Evolutionary conservation across 768 basidiomycete species (phyloP).

Genomic region (Austroboletus eburneus): DNA sequence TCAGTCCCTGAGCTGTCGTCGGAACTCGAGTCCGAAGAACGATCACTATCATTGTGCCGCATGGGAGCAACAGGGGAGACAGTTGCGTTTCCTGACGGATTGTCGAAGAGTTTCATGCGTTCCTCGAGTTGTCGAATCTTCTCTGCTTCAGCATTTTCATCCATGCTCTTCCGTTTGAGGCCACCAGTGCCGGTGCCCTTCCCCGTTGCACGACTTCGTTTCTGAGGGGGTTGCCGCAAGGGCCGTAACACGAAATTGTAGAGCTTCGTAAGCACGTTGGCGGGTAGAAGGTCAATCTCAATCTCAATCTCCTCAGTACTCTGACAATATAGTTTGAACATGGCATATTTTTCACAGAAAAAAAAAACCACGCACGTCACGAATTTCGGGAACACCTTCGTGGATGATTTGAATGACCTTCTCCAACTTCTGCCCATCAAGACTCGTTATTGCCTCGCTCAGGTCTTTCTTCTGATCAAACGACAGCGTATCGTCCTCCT

Average conservation of each 20-base stretch:
- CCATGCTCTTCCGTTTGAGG: conserved; percentile 92
- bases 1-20: conserved; percentile 82
- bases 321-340: conserved; percentile 40
- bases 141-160: conserved; percentile 93
- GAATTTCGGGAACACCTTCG: conserved; percentile 88
- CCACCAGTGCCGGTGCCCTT: conserved; percentile 88
- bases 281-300: conserved; percentile 90
- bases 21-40: conserved; percentile 76
- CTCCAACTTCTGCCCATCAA: conserved; percentile 81
- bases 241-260: conserved; percentile 94
- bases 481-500: conserved; percentile 79
- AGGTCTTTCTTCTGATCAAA: conserved; percentile 99
- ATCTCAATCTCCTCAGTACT: conserved; percentile 98
- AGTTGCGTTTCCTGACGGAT: conserved; percentile 40
- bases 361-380: conserved; percentile 64
- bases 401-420: conserved; percentile 94
- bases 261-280: conserved; percentile 82
- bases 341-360: conserved; percentile 9
- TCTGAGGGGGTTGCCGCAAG: conserved; percentile 59
- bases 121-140: conserved; percentile 91
- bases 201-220: conserved; percentile 55
- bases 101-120: conserved; percentile 80
- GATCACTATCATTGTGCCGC: conserved; percentile 54
- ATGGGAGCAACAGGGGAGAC: conserved; percentile 35
- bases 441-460: conserved; percentile 85